Evolutionary conservation across 2,329 filamentous ascomycete species (phyloP).

Genomic region (Apiospora koreana): DNA sequence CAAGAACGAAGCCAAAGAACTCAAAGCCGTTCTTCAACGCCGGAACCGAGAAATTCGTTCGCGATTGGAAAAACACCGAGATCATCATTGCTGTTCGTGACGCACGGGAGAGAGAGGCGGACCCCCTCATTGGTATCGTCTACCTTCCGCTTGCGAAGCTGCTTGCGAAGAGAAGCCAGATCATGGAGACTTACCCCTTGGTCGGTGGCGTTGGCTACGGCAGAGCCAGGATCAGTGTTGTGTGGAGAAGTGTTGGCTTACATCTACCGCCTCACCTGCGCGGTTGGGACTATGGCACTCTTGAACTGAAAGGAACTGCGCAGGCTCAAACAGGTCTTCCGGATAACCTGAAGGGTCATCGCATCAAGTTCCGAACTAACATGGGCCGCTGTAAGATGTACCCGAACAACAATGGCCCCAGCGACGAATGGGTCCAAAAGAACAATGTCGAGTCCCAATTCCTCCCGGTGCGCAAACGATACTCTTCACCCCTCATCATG

Average conservation of each 20-base stretch:
- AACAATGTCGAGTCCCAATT: constrained; percentile 40
- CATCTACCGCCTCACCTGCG: constrained; percentile 58
- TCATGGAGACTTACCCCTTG: constrained; percentile 67
- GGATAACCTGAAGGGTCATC: constrained; percentile 46
- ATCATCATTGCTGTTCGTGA: constrained; percentile 70
- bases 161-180: constrained; percentile 63
- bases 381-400: constrained; percentile 62
- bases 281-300: constrained; percentile 73
- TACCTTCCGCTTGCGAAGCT: constrained; percentile 65
- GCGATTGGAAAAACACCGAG: constrained; percentile 67
- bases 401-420: constrained; percentile 31
- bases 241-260: constrained; percentile 70
- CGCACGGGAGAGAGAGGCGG: constrained; percentile 67
- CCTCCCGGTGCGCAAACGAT: constrained; percentile 62
- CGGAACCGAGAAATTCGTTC: constrained; percentile 70
- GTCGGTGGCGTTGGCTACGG: constrained; percentile 74
- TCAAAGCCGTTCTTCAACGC: constrained; percentile 79
- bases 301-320: constrained; percentile 60
- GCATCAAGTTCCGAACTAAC: constrained; percentile 61
- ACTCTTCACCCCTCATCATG: constrained; percentile 55
- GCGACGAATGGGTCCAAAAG: constrained; percentile 54
- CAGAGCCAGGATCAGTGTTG: constrained; percentile 67
- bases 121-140: constrained; percentile 69
- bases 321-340: constrained; percentile 48
- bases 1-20: constrained; percentile 76